Conservation (phyloP, 306 rosid species). For the Abrus pulchellus region DNA sequence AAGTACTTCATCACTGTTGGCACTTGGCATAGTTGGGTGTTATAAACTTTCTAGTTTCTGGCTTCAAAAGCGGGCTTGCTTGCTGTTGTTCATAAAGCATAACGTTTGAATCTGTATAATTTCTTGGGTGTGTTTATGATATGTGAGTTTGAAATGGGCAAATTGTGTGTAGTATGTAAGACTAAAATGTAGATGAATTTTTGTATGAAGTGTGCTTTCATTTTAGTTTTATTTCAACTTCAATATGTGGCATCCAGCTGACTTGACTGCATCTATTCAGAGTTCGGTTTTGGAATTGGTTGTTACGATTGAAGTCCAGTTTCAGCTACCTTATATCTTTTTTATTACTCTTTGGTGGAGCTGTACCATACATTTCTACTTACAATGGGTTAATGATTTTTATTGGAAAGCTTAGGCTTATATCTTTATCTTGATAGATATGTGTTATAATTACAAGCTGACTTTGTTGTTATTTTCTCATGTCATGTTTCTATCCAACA, state of each 20-base stretch:
- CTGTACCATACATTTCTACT: slow-evolving; percentile 35
- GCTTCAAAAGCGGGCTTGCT: slow-evolving; percentile 7
- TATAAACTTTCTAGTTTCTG: not conserved
- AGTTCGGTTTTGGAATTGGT: slow-evolving; percentile 18
- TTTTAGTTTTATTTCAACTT: slow-evolving; percentile 28
- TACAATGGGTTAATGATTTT: slow-evolving; percentile 16
- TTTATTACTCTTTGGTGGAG: slow-evolving; percentile 27
- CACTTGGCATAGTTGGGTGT: not conserved
- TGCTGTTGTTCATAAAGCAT: not conserved
- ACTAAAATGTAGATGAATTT: not conserved
- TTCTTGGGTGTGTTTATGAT: slow-evolving; percentile 22
- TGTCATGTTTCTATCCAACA: slow-evolving; percentile 42
- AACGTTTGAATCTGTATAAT: not conserved
- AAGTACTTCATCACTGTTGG: not conserved
- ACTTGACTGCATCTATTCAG: not conserved
- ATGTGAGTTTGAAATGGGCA: not conserved
- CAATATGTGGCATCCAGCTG: not conserved
- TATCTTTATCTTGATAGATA: slow-evolving; percentile 26
- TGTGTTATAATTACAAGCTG: not conserved
- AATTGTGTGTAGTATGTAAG: not conserved
- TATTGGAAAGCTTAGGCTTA: slow-evolving; percentile 7
- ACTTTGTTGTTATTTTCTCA: slow-evolving; percentile 19
- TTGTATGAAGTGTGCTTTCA: slow-evolving; percentile 13
- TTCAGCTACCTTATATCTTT: slow-evolving; percentile 35
- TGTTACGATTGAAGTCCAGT: not conserved